Percentiles rank a stretch among this genome's conserved stretches.
phyloP scores from a whole-genome alignment of 805 yeast genomes.

The Osmozyma mogii region DNA sequence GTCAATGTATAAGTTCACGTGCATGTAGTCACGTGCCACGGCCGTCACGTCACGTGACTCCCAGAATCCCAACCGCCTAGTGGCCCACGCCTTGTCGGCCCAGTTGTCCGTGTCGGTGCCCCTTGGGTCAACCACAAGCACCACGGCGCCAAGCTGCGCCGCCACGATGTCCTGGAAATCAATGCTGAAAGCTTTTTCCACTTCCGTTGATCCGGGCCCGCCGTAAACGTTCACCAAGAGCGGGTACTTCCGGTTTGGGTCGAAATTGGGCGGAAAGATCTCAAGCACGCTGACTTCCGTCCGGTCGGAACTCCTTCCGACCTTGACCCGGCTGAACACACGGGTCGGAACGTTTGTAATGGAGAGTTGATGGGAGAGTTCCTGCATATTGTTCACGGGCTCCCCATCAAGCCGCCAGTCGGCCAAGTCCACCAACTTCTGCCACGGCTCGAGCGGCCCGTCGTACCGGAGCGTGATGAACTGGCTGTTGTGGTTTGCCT shows the following conservation, averaged over 20 bases:
- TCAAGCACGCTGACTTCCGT: slow-evolving; percentile 47
- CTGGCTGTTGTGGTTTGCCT: slow-evolving; percentile 17
- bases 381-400: background rate
- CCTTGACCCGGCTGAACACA: slow-evolving; percentile 23
- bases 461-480: slow-evolving; percentile 13
- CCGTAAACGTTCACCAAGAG: slow-evolving; percentile 65
- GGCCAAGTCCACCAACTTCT: slow-evolving; percentile 14
- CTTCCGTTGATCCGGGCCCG: slow-evolving; percentile 72
- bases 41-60: slow-evolving; percentile 64
- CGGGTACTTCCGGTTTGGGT: slow-evolving; percentile 45
- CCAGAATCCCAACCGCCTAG: slow-evolving; percentile 57
- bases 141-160: slow-evolving; percentile 50
- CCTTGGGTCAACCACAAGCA: slow-evolving; percentile 67
- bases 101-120: slow-evolving; percentile 81
- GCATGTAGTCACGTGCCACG: slow-evolving; percentile 43
- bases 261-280: slow-evolving; percentile 51
- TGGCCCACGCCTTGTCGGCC: slow-evolving; percentile 52
- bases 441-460: slow-evolving; percentile 22
- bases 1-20: slow-evolving; percentile 41
- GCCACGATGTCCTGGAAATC: slow-evolving; percentile 55
- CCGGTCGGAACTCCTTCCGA: slow-evolving; percentile 23
- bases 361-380: background rate
- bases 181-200: slow-evolving; percentile 37
- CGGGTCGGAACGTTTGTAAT: slow-evolving; percentile 44
- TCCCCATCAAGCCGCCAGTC: slow-evolving; percentile 4